Conservation (phyloP, 2,329 filamentous ascomycete species). For the Colletotrichum sp. region DNA sequence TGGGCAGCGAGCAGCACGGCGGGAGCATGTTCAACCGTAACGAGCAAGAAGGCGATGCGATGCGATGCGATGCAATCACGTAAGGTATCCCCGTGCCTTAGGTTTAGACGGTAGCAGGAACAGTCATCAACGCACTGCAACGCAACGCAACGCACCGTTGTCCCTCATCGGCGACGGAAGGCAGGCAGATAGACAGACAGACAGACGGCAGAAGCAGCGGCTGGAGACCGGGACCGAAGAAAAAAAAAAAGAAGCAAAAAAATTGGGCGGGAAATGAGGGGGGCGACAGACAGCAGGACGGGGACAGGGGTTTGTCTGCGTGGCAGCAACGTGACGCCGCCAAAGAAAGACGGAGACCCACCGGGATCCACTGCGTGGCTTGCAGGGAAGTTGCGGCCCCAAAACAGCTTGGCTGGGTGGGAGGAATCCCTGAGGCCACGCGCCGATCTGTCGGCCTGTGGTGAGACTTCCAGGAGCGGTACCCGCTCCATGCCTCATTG, state of each 20-base stretch:
- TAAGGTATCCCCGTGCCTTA: neutral
- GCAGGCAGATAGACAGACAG: neutral
- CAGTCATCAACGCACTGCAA: neutral
- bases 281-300: neutral
- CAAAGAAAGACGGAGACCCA: neutral
- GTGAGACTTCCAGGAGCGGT: conserved; percentile 10
- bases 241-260: neutral
- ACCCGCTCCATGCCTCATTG: neutral
- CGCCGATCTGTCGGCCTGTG: conserved; percentile 21
- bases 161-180: neutral
- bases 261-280: conserved; percentile 3
- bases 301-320: conserved; percentile 9
- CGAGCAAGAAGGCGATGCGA: neutral
- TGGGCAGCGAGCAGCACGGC: neutral
- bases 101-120: neutral
- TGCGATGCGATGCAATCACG: neutral
- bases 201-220: neutral
- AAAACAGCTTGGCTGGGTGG: conserved; percentile 16
- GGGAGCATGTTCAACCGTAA: neutral
- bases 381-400: conserved; percentile 21
- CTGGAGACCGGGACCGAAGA: neutral
- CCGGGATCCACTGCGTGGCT: conserved; percentile 20
- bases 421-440: conserved; percentile 24
- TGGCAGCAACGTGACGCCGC: conserved; percentile 23
- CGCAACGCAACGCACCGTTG: neutral